Percentiles rank a stretch among this genome's conserved stretches.
phyloP scores from a whole-genome alignment of 73 alveolate genomes.

The Paramecium tetraurelia region DNA sequence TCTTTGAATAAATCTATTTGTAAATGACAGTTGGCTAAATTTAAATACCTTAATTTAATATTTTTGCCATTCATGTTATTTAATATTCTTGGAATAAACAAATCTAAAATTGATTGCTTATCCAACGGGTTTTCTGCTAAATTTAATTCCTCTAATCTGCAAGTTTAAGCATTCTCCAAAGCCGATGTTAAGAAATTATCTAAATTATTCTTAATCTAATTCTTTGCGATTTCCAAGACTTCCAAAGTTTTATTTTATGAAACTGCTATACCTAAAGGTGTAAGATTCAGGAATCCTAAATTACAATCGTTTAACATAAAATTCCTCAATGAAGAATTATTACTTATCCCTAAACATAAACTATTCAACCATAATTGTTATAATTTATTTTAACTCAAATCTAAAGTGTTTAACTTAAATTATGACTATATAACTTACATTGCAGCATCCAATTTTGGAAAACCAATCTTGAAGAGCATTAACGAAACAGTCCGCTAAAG shows the following conservation, averaged over 20 bases:
- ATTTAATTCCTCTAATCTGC: background rate
- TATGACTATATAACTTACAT: background rate
- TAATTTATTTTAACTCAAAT: slow-evolving; percentile 25
- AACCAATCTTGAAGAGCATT: background rate
- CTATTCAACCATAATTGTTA: background rate
- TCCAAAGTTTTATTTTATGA: background rate
- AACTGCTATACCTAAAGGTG: background rate
- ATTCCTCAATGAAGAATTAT: background rate
- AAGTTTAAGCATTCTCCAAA: background rate
- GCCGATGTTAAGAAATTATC: background rate
- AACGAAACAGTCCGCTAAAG: background rate
- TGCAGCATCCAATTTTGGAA: background rate
- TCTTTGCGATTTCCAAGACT: background rate
- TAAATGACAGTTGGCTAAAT: background rate
- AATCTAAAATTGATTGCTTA: background rate
- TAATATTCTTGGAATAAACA: background rate
- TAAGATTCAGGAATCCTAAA: background rate
- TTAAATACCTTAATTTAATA: background rate
- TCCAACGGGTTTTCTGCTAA: background rate
- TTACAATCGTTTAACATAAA: slow-evolving; percentile 5
- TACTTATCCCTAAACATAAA: background rate
- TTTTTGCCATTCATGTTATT: background rate
- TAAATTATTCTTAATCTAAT: background rate
- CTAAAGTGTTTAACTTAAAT: slow-evolving; percentile 18
- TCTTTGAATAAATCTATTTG: background rate